phyloP scores from a whole-genome alignment of 2,329 filamentous ascomycete genomes.

The Myrmaecium sp. region DNA sequence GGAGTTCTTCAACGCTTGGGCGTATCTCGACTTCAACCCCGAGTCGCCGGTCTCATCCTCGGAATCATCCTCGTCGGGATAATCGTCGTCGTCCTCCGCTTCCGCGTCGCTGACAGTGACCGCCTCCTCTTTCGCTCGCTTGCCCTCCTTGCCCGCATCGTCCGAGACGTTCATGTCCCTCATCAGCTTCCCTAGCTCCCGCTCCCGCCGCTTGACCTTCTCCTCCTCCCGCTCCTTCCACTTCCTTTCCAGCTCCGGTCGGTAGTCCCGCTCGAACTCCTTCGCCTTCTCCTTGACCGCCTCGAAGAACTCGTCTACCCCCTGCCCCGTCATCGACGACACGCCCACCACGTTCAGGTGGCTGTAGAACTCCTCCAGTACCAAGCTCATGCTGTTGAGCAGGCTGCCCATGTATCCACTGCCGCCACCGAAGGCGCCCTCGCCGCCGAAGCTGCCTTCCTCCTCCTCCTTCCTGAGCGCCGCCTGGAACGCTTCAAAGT shows the following conservation, averaged over 20 bases:
- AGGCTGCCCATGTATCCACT: slow-evolving; percentile 94
- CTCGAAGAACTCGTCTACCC: slow-evolving; percentile 83
- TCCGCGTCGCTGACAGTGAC: slow-evolving; percentile 34
- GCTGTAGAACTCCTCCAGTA: slow-evolving; percentile 94
- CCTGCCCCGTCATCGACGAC: slow-evolving; percentile 79
- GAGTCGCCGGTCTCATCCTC: slow-evolving; percentile 39
- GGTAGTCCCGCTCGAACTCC: slow-evolving; percentile 83
- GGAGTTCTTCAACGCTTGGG: slow-evolving; percentile 51
- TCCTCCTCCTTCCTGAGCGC: slow-evolving; percentile 70
- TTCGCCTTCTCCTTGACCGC: slow-evolving; percentile 73
- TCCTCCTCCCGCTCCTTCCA: slow-evolving; percentile 57
- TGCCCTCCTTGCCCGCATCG: slow-evolving; percentile 12
- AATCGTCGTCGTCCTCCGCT: slow-evolving; percentile 36
- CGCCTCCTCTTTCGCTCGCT: slow-evolving; percentile 25
- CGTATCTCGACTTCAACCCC: slow-evolving; percentile 59
- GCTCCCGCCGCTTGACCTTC: slow-evolving; percentile 54
- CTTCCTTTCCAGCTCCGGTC: slow-evolving; percentile 72
- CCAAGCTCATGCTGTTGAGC: slow-evolving; percentile 92
- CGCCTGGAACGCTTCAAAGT: slow-evolving; percentile 88
- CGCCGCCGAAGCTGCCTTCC: slow-evolving; percentile 40
- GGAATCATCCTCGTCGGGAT: slow-evolving; percentile 33
- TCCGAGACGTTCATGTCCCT: slow-evolving; percentile 58
- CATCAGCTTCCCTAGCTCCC: slow-evolving; percentile 86
- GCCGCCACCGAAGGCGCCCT: slow-evolving; percentile 39
- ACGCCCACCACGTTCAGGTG: slow-evolving; percentile 88